Percentiles rank a stretch among this genome's conserved stretches.
Conservation (phyloP, 169 alveolate genomes). For the Eimeria sp. region DNA sequence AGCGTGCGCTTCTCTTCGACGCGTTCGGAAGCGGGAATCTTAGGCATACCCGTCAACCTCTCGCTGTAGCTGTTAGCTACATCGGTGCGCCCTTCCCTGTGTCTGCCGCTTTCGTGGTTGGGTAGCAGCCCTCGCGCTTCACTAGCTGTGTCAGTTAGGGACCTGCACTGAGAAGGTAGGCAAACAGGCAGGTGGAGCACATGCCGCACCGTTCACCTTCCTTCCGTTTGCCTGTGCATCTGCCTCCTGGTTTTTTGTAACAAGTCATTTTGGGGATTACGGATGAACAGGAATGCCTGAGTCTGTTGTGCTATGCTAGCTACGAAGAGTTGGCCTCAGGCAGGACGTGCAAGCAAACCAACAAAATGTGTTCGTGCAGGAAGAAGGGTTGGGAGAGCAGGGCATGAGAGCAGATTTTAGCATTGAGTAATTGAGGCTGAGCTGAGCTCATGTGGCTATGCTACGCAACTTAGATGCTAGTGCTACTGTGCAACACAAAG, state of each 20-base stretch:
- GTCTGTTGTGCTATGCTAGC: background rate
- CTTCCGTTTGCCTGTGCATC: background rate
- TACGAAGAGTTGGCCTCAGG: background rate
- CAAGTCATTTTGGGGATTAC: background rate
- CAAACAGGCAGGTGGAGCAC: background rate
- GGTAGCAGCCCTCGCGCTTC: background rate
- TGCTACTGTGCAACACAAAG: background rate
- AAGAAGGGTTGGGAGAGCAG: background rate
- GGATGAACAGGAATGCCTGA: background rate
- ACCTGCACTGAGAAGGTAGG: background rate
- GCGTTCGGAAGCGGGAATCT: background rate
- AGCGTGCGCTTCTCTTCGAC: background rate
- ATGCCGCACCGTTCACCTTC: background rate
- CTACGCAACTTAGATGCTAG: background rate
- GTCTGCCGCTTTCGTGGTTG: background rate
- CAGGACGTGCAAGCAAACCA: background rate
- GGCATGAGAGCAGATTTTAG: background rate
- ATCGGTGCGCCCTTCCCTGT: background rate
- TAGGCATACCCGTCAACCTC: background rate
- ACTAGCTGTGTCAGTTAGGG: background rate
- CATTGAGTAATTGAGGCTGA: background rate
- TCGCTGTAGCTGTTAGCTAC: background rate
- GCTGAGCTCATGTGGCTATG: background rate
- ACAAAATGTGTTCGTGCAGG: background rate
- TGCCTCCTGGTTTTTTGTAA: background rate